These are phyloP conservation scores for Sambucus nigra DNA, from an alignment of 129 eudicot genomes.

Conservation along the genomic window DNA sequence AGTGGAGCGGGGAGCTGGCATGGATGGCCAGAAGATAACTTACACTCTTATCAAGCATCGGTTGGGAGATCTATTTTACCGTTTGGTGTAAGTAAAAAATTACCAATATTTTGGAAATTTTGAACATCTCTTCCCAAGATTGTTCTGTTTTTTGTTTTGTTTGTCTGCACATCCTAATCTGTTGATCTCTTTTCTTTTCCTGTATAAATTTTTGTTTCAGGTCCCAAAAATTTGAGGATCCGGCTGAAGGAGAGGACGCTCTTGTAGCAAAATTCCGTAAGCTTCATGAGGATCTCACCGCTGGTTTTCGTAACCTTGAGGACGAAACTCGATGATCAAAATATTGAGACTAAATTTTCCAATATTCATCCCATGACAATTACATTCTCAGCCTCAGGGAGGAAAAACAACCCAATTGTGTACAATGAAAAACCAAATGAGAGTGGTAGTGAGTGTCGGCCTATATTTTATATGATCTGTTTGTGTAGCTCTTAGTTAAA, in stretches of 20 bases:
- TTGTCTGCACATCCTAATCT: neutral
- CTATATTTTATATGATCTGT: conserved; percentile 11
- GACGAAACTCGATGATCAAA: conserved; percentile 73
- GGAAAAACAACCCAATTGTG: neutral
- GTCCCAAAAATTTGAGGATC: conserved; percentile 98
- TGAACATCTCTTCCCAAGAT: no score
- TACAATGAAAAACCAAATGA: neutral
- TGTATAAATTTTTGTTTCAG: no score
- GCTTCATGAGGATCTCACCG: conserved; percentile 67
- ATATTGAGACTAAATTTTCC: neutral
- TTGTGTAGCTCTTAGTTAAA: neutral
- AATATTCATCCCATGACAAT: neutral
- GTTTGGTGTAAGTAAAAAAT: conserved; percentile 75
- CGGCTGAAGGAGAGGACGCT: conserved; percentile 94
- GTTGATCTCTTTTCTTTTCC: no score
- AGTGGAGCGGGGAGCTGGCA: conserved; percentile 97
- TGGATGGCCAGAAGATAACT: conserved; percentile 96
- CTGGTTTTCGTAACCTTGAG: conserved; percentile 99
- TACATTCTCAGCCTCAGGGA: neutral
- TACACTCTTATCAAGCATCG: conserved; percentile 87
- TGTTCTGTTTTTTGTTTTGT: no score
- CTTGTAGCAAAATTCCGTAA: conserved; percentile 84
- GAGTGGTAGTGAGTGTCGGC: neutral
- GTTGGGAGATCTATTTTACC: conserved; percentile 95
- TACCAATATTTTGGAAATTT: neutral